Percentiles rank a stretch among this genome's conserved stretches.
Conservation (phyloP, 148 eudicot genomes). For the Nyssa sinensis region DNA sequence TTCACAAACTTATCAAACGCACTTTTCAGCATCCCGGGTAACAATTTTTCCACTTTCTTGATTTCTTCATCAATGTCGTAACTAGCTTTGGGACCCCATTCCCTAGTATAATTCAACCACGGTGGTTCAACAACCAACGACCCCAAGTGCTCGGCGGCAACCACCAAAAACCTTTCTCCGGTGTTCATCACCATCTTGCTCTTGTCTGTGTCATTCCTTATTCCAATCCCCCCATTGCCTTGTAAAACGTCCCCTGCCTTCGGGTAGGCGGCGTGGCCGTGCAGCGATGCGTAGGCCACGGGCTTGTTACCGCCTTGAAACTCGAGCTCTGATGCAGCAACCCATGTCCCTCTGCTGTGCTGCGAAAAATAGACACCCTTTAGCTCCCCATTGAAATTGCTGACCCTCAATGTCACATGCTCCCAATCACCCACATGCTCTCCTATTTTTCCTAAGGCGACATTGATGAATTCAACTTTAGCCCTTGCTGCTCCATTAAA, state of each 20-base stretch:
- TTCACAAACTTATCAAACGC: conserved; percentile 14
- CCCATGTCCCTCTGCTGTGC: conserved; percentile 27
- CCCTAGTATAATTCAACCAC: conserved; percentile 25
- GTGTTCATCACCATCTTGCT: conserved; percentile 14
- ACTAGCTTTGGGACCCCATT: conserved; percentile 23
- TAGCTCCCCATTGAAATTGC: conserved; percentile 26
- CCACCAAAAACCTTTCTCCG: conserved; percentile 8
- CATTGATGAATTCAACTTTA: conserved; percentile 13
- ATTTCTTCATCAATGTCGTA: conserved; percentile 15
- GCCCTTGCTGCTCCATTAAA: conserved; percentile 28
- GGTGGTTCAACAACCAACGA: conserved; percentile 20
- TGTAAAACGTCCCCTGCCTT: conserved; percentile 14
- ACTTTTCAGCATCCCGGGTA: conserved; percentile 9
- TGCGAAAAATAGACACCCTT: conserved; percentile 24
- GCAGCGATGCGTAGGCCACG: conserved; percentile 17
- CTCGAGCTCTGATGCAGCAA: conserved; percentile 18
- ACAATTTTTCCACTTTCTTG: conserved; percentile 6
- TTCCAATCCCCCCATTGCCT: conserved; percentile 18
- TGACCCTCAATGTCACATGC: conserved; percentile 29
- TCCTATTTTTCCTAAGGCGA: conserved; percentile 22
- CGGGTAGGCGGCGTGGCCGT: conserved; percentile 18
- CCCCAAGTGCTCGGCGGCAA: conserved; percentile 15
- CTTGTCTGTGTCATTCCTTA: conserved; percentile 19
- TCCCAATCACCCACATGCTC: conserved; percentile 39
- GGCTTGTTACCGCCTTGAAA: conserved; percentile 20